Base-by-base conservation (phyloP, 2,329 filamentous ascomycete genomes). In the Monosporascus sp. region DNA sequence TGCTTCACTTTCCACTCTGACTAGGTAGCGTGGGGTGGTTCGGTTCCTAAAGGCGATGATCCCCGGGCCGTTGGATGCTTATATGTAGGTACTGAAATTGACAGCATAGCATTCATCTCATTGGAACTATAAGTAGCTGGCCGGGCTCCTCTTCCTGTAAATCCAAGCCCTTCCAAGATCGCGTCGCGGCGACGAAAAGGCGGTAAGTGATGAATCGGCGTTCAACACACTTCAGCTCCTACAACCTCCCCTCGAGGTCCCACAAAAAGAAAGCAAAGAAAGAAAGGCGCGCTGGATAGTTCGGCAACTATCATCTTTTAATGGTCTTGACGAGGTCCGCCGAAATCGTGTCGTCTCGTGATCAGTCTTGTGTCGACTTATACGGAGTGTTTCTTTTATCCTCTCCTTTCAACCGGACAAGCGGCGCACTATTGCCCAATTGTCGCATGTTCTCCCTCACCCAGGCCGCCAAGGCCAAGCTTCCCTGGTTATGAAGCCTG, bases 331-430 rank as follows among this genome's bases (percentile, higher is more conserved):
- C n/a, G 17, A 35, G 31, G 31, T 14, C 14, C 31, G 31, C 31
- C 31, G 31, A 14, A 9, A 14, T 2, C 9, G 31, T 35, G 4
- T 35, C 5, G 9, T 35, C 31, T 35, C 9, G 31, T 14, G 31
- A 14, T 14, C 3, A 35, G 9, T 14, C 31, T 35, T 4, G 9
- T 35, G 4, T 14, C 11, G 46, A 53, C 45, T 56, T 48, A 5
- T 17, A 37, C 20, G 44, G 45, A 1, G 20, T 20, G 37, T 52
- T 51, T 37, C 41, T 43, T 56, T 52, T 51, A 50, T 38, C 4
- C 31, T 35, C 31, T 14, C 31, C 31, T 35, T 35, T 31, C 27
- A 31, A 27, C 27, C 8, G 27, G 27, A 11, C 8, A 11, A 11
- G 11, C 9, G 27, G 27, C 27, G 31, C 31, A 35, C 31, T 35